Evolutionary conservation across 768 basidiomycete species (phyloP).

Genomic region (Rhodotorula sphaerocarpa): DNA sequence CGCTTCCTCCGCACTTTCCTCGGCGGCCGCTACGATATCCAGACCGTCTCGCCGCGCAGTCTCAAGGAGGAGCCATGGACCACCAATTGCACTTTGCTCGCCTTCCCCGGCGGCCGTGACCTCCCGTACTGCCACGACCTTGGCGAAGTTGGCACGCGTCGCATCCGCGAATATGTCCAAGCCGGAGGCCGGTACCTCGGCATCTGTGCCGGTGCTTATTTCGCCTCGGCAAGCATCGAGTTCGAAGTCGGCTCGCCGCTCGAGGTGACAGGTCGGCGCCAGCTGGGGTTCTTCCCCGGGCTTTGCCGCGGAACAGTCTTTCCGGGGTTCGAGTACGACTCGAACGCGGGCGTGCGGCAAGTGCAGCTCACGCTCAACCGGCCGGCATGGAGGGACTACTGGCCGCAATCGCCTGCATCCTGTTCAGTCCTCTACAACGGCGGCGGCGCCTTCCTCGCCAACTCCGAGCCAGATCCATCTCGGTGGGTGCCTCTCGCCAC

Average conservation of each 20-base stretch:
- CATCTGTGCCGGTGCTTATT: slow-evolving; percentile 57
- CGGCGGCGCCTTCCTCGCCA: slow-evolving; percentile 46
- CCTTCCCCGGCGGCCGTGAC: slow-evolving; percentile 59
- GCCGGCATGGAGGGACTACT: slow-evolving; percentile 33
- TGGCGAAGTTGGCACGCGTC: slow-evolving; percentile 43
- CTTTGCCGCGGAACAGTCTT: slow-evolving; percentile 47
- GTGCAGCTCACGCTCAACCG: slow-evolving; percentile 41
- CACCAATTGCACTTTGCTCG: slow-evolving; percentile 63
- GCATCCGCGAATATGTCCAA: slow-evolving; percentile 57
- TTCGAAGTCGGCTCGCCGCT: slow-evolving; percentile 46
- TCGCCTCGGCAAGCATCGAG: slow-evolving; percentile 46
- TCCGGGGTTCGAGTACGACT: slow-evolving; percentile 47
- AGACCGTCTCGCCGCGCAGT: slow-evolving; percentile 54
- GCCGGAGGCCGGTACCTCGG: slow-evolving; percentile 64
- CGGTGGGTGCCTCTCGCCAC: slow-evolving; percentile 43
- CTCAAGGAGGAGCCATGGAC: slow-evolving; percentile 69
- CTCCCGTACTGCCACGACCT: slow-evolving; percentile 46
- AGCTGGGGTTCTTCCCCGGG: slow-evolving; percentile 48
- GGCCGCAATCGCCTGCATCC: slow-evolving; percentile 27
- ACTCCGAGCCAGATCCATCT: neutral
- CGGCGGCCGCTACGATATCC: slow-evolving; percentile 67
- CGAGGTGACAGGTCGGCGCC: slow-evolving; percentile 46
- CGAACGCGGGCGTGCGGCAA: slow-evolving; percentile 47
- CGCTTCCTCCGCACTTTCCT: slow-evolving; percentile 54
- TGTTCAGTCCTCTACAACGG: slow-evolving; percentile 49